These are phyloP conservation scores for Geranium rotundifolium DNA, from an alignment of 345 rosid species.

Conservation along the genomic window DNA sequence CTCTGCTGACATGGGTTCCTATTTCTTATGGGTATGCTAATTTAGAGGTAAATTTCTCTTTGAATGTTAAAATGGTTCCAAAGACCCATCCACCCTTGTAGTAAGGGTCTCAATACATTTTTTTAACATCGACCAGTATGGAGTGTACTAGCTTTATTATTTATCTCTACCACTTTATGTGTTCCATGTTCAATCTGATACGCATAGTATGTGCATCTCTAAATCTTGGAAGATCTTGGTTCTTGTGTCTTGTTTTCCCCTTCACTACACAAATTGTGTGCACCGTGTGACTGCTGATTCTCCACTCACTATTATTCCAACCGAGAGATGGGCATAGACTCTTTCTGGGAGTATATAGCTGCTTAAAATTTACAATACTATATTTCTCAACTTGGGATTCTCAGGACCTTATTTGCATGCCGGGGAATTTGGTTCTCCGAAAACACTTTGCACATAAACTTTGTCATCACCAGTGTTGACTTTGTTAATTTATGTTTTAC, in stretches of 20 bases:
- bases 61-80: no score
- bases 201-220: background rate
- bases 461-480: background rate
- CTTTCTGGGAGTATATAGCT: background rate
- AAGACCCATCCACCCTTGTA: no score
- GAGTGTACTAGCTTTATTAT: no score
- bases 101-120: no score
- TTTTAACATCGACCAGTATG: no score
- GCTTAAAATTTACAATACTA: background rate
- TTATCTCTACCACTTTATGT: background rate
- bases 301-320: background rate
- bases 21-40: no score
- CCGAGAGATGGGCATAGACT: background rate
- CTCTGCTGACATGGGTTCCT: background rate
- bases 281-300: background rate
- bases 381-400: no score
- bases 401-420: background rate
- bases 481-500: background rate
- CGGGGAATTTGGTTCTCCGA: background rate
- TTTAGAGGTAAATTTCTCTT: no score
- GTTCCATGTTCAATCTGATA: background rate
- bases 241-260: background rate
- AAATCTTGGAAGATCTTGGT: background rate
- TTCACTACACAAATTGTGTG: background rate
- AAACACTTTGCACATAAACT: background rate